Conservation (phyloP, 2,329 filamentous ascomycete genomes). For the Talaromyces sp. region DNA sequence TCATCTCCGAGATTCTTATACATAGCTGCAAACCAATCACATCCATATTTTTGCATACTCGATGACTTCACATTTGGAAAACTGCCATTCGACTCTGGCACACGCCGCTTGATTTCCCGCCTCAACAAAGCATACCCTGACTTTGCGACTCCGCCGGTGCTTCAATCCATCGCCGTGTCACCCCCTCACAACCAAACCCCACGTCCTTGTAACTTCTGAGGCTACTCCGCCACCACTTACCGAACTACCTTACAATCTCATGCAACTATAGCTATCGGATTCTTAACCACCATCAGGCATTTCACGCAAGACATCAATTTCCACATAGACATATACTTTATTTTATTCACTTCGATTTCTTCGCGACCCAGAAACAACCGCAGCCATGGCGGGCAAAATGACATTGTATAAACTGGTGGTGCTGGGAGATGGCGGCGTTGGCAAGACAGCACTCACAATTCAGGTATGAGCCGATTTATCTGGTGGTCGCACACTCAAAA, state of each 20-base stretch:
- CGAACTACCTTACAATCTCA: not conserved
- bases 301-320: not conserved
- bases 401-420: constrained; percentile 95
- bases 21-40: not conserved
- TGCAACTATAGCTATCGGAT: not conserved
- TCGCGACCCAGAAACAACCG: not conserved
- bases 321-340: not conserved
- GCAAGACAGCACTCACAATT: constrained; percentile 91
- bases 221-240: constrained; percentile 7
- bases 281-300: not conserved
- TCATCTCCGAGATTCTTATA: not conserved
- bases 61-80: constrained; percentile 9
- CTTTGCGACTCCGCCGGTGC: constrained; percentile 9
- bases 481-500: not conserved
- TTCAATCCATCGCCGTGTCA: constrained; percentile 7
- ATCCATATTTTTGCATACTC: not conserved
- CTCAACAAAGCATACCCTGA: not conserved
- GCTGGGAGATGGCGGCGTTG: constrained; percentile 88
- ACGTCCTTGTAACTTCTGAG: constrained; percentile 13
- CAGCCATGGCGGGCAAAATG: constrained; percentile 84
- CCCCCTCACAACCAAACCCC: constrained; percentile 14
- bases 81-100: constrained; percentile 9
- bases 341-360: not conserved
- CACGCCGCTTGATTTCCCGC: constrained; percentile 9
- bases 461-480: constrained; percentile 50